These are phyloP conservation scores for Datura wrightii DNA, from an alignment of 257 asterid species.

Conservation along the genomic window DNA sequence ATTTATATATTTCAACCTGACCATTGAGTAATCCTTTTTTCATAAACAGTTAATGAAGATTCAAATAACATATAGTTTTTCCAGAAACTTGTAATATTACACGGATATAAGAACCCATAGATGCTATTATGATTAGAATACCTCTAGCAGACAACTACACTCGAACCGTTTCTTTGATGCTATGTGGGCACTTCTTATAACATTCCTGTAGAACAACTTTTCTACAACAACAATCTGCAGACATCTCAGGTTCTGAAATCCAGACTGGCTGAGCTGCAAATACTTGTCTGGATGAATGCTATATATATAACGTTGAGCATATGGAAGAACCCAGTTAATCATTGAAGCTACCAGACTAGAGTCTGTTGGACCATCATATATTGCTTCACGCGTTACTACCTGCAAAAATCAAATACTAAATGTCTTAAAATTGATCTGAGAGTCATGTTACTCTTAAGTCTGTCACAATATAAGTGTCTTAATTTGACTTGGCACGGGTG, in stretches of 20 bases:
- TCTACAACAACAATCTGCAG: slow-evolving; percentile 71
- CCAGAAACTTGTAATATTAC: not conserved
- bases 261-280: slow-evolving; percentile 62
- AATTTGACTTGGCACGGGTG: not conserved
- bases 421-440: slow-evolving; percentile 7
- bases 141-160: slow-evolving; percentile 87
- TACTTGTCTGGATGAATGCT: slow-evolving; percentile 60
- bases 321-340: slow-evolving; percentile 93
- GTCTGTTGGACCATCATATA: slow-evolving; percentile 65
- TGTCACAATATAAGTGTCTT: not conserved
- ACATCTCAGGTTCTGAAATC: slow-evolving; percentile 55
- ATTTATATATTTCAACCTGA: not conserved
- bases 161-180: slow-evolving; percentile 63
- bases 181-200: slow-evolving; percentile 52
- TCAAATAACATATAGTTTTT: not conserved
- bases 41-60: slow-evolving; percentile 1
- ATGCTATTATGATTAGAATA: slow-evolving; percentile 36
- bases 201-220: slow-evolving; percentile 74
- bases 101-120: not conserved
- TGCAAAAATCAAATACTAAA: slow-evolving; percentile 43
- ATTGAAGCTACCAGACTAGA: slow-evolving; percentile 56
- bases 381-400: slow-evolving; percentile 85
- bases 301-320: slow-evolving; percentile 86
- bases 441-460: not conserved
- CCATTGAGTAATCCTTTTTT: slow-evolving; percentile 1